Evolutionary conservation across 108 stramenopile species (phyloP).

Genomic region (Nitzschia putrida): DNA sequence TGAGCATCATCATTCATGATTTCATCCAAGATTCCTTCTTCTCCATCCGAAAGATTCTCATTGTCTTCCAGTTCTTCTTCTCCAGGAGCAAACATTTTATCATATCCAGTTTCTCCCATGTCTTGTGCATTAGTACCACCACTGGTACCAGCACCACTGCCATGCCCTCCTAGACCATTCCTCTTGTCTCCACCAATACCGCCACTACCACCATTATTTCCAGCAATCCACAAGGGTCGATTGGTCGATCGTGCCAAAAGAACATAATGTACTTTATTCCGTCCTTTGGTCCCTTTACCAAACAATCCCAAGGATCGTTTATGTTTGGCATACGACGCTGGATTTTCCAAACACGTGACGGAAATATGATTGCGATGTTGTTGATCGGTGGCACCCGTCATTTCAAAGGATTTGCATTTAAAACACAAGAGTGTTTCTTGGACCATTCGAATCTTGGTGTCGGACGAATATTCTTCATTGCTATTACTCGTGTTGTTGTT

Average conservation of each 20-base stretch:
- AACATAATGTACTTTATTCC: slow-evolving; percentile 73
- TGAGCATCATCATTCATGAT: too few species aligned
- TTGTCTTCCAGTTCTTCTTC: slow-evolving; percentile 47
- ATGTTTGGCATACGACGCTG: slow-evolving; percentile 52
- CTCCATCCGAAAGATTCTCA: slow-evolving; percentile 22
- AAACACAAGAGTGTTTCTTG: slow-evolving; percentile 51
- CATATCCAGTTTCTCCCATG: slow-evolving; percentile 33
- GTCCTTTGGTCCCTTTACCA: slow-evolving; percentile 51
- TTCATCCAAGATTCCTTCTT: slow-evolving; percentile 42
- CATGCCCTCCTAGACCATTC: too few species aligned
- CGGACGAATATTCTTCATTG: slow-evolving; percentile 45
- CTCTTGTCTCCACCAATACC: too few species aligned
- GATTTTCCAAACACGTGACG: slow-evolving; percentile 47
- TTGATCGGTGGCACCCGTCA: slow-evolving; percentile 31
- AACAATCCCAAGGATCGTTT: slow-evolving; percentile 54
- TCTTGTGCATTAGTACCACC: slow-evolving; percentile 11
- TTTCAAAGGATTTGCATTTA: slow-evolving; percentile 52
- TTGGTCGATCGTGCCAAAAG: slow-evolving; percentile 76
- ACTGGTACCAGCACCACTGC: slow-evolving; percentile 3
- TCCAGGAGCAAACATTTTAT: slow-evolving; percentile 47
- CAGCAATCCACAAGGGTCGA: slow-evolving; percentile 56
- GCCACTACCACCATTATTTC: slow-evolving; percentile 11
- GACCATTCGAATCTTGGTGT: slow-evolving; percentile 39
- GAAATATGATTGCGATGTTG: slow-evolving; percentile 54
- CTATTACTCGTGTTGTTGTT: too few species aligned